These are phyloP conservation scores for Kodamaea jinghongensis DNA, from an alignment of 805 yeast species.

Conservation along the genomic window DNA sequence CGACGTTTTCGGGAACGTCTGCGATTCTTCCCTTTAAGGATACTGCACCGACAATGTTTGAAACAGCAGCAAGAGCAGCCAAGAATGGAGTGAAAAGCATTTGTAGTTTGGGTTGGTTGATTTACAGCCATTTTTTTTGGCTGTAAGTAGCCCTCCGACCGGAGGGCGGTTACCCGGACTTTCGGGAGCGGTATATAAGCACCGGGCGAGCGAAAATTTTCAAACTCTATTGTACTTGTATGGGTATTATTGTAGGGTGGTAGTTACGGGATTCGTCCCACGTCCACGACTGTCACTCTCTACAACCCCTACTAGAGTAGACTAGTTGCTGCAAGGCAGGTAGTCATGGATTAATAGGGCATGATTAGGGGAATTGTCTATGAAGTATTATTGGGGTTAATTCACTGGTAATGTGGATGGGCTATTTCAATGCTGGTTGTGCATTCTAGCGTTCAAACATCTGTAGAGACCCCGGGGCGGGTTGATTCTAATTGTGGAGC, in stretches of 20 bases:
- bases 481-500: no score
- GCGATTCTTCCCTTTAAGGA: slow-evolving; percentile 23
- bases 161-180: slow-evolving; percentile 24
- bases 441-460: slow-evolving; percentile 48
- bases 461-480: slow-evolving; percentile 2
- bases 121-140: background rate
- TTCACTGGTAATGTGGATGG: slow-evolving; percentile 7
- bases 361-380: slow-evolving; percentile 21
- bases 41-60: background rate
- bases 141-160: background rate
- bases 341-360: slow-evolving; percentile 45
- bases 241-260: slow-evolving; percentile 52
- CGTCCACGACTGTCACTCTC: slow-evolving; percentile 44
- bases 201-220: slow-evolving; percentile 10
- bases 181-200: slow-evolving; percentile 11
- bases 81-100: background rate
- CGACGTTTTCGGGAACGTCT: slow-evolving; percentile 25
- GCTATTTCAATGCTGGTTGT: slow-evolving; percentile 21
- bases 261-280: slow-evolving; percentile 21
- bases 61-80: background rate
- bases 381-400: slow-evolving; percentile 9
- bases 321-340: slow-evolving; percentile 29
- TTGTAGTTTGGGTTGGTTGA: no score
- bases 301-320: slow-evolving; percentile 48
- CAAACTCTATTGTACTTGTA: slow-evolving; percentile 42